A percentile compares a stretch with the other conserved stretches of the same genome.
Conservation (phyloP, 192 early-diverging fungal species). For the Dispira parvispora region DNA sequence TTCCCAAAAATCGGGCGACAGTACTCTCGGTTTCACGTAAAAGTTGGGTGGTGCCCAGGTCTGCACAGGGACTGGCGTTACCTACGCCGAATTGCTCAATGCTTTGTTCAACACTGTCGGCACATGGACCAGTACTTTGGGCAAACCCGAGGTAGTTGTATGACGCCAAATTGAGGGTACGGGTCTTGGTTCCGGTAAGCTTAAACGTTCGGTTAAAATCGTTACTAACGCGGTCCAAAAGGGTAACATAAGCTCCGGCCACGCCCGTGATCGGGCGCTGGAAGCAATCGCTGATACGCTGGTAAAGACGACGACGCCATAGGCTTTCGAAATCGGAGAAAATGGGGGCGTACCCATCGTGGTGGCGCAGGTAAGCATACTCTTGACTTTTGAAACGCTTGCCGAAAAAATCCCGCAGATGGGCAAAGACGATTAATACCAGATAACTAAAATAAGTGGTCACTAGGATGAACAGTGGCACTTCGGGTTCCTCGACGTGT, state of each 20-base stretch:
- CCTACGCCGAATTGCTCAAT: constrained; percentile 58
- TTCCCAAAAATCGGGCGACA: constrained; percentile 79
- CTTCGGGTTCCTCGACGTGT: constrained; percentile 31
- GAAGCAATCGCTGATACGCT: constrained; percentile 81
- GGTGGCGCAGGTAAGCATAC: constrained; percentile 52
- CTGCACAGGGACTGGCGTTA: constrained; percentile 44
- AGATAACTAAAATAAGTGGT: constrained; percentile 93
- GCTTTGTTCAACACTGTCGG: constrained; percentile 73
- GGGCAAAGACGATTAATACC: constrained; percentile 83
- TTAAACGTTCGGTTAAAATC: constrained; percentile 77
- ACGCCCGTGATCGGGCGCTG: constrained; percentile 89
- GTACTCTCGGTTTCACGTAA: constrained; percentile 65
- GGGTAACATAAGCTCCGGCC: constrained; percentile 67
- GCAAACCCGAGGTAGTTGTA: constrained; percentile 99
- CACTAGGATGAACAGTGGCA: constrained; percentile 69
- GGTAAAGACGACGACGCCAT: constrained; percentile 79
- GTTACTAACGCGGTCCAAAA: constrained; percentile 69
- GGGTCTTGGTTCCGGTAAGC: constrained; percentile 61
- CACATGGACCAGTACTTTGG: constrained; percentile 80
- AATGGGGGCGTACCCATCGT: constrained; percentile 78
- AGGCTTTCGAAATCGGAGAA: constrained; percentile 95
- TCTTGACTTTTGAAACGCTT: constrained; percentile 54
- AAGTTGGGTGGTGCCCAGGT: constrained; percentile 51
- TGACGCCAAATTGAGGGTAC: constrained; percentile 82
- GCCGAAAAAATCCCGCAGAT: constrained; percentile 82